A percentile compares a stretch with the other conserved stretches of the same genome.
Evolutionary conservation across 805 yeast species (phyloP).

Genomic region (Suhomyces sp.): DNA sequence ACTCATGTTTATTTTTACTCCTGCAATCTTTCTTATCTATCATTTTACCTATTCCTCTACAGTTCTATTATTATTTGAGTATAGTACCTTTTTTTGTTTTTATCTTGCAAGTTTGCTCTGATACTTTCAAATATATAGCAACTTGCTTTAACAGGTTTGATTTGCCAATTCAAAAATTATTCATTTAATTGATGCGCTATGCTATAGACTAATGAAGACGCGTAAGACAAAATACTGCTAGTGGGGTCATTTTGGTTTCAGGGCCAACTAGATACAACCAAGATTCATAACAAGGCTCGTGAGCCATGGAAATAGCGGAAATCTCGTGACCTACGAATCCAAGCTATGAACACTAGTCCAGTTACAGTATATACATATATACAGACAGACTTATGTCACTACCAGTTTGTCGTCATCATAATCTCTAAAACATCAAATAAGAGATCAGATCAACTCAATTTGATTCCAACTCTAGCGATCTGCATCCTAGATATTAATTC

Average conservation of each 20-base stretch:
- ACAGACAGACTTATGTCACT: background rate
- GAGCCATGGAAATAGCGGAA: background rate
- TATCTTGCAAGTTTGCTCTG: background rate
- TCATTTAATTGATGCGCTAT: background rate
- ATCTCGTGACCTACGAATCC: background rate
- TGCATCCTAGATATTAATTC: background rate
- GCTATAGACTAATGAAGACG: background rate
- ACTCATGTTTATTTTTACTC: background rate
- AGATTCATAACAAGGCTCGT: background rate
- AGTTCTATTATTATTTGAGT: slow-evolving; percentile 4
- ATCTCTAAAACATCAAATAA: background rate
- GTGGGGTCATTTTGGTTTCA: background rate
- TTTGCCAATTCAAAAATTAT: background rate
- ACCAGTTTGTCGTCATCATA: background rate
- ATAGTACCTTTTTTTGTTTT: background rate
- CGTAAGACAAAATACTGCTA: background rate
- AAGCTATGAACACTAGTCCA: background rate
- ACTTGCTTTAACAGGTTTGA: background rate
- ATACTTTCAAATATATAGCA: background rate
- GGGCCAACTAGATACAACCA: background rate
- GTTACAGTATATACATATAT: background rate
- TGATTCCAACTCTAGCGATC: background rate
- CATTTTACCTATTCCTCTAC: slow-evolving; percentile 3
- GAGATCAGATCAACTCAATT: background rate
- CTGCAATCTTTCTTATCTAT: background rate